Conservation (phyloP, 805 yeast genomes). For the Starmera pachycereana region DNA sequence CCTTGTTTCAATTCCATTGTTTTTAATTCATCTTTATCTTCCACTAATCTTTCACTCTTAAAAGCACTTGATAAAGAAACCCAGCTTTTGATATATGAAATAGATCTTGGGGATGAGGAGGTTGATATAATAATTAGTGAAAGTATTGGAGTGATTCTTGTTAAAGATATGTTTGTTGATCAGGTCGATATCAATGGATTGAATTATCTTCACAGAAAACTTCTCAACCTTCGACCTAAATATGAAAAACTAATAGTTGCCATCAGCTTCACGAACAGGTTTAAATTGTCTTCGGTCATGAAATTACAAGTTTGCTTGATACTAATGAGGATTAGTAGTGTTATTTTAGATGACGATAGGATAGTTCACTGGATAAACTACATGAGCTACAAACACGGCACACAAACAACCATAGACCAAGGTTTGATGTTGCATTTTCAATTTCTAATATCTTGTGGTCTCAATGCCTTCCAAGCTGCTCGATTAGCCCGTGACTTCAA, state of each 20-base stretch:
- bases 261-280: background rate
- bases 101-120: constrained; percentile 6
- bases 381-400: too few species aligned
- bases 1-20: constrained; percentile 1
- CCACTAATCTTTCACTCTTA: constrained; percentile 1
- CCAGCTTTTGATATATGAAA: constrained; percentile 6
- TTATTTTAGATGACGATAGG: too few species aligned
- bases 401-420: too few species aligned
- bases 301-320: constrained; percentile 10
- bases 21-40: constrained; percentile 3
- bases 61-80: background rate
- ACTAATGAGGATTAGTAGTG: constrained; percentile 4
- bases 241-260: constrained; percentile 4
- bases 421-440: too few species aligned
- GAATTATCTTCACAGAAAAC: too few species aligned
- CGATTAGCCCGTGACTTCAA: too few species aligned
- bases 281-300: constrained; percentile 3
- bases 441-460: too few species aligned
- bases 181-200: constrained; percentile 9
- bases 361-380: too few species aligned
- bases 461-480: too few species aligned
- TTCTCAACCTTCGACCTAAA: background rate
- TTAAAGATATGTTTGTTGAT: constrained; percentile 1
- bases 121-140: constrained; percentile 11
- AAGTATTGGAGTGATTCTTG: constrained; percentile 5